phyloP scores from a whole-genome alignment of 2,329 filamentous ascomycete species.

The Fusarium setosum region DNA sequence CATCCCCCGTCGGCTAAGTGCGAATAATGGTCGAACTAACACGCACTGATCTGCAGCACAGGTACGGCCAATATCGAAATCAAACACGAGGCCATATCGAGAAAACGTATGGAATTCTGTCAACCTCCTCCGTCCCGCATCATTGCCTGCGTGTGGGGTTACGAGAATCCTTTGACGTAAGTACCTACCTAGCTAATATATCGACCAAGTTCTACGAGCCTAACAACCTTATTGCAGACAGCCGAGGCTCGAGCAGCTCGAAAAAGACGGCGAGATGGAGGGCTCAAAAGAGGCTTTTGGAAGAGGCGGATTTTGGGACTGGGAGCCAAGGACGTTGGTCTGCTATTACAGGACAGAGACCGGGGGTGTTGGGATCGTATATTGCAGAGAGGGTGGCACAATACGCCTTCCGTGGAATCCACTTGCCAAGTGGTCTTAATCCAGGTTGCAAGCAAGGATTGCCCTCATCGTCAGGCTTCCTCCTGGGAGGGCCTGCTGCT shows the following conservation, averaged over 20 bases:
- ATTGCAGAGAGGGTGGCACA: conserved; percentile 19
- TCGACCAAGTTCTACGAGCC: background rate
- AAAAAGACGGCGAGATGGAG: conserved; percentile 20
- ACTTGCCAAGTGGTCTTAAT: conserved; percentile 21
- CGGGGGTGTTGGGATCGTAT: background rate
- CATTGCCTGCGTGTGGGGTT: conserved; percentile 19
- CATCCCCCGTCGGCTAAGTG: background rate
- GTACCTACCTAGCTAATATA: background rate
- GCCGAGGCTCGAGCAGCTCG: conserved; percentile 11
- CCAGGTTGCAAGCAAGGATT: no score
- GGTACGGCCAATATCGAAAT: conserved; percentile 13
- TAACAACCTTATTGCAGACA: background rate
- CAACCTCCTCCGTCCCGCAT: conserved; percentile 12
- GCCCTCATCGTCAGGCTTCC: no score
- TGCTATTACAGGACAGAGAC: conserved; percentile 21
- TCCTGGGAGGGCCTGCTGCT: no score
- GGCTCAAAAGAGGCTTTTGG: background rate
- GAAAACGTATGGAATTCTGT: conserved; percentile 20
- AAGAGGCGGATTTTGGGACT: conserved; percentile 11
- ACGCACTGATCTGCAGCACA: background rate
- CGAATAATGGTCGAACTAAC: background rate
- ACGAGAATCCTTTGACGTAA: conserved; percentile 11
- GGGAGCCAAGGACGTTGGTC: conserved; percentile 14
- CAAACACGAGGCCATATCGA: conserved; percentile 23
- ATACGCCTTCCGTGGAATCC: conserved; percentile 24